Percentiles rank a stretch among this genome's conserved stretches.
Evolutionary conservation across 1,139 yeast genomes (phyloP).

Genomic region (Pichia sp.): DNA sequence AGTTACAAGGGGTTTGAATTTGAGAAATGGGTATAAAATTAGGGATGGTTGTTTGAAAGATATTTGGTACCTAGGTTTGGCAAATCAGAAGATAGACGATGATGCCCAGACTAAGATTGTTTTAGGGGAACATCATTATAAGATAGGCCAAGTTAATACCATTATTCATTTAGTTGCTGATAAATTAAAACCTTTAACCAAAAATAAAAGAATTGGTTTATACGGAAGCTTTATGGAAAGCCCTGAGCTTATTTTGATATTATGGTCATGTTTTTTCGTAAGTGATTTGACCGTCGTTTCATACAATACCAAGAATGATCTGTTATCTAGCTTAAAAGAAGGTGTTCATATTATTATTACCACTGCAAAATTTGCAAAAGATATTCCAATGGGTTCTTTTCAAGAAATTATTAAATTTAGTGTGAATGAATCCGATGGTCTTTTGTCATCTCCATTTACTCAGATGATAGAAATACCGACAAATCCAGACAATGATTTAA

Average conservation of each 20-base stretch:
- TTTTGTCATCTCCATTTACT: neutral
- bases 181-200: conserved; percentile 7
- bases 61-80: conserved; percentile 45
- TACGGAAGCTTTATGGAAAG: conserved; percentile 17
- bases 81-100: conserved; percentile 10
- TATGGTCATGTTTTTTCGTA: conserved; percentile 26
- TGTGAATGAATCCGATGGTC: neutral
- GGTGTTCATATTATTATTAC: conserved; percentile 12
- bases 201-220: conserved; percentile 19
- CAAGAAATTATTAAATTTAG: conserved; percentile 6
- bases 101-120: neutral
- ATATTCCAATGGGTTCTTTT: neutral
- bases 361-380: conserved; percentile 8
- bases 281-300: conserved; percentile 22
- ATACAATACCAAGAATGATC: conserved; percentile 8
- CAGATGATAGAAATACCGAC: conserved; percentile 1
- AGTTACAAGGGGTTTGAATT: conserved; percentile 58
- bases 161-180: conserved; percentile 17
- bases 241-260: conserved; percentile 20
- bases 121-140: conserved; percentile 7
- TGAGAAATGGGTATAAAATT: conserved; percentile 55
- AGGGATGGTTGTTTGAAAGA: conserved; percentile 68
- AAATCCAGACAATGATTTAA: neutral
- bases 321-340: conserved; percentile 4
- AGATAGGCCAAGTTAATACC: conserved; percentile 20